phyloP scores from a whole-genome alignment of 2,329 filamentous ascomycete genomes.

The Dactylellina haptotyla region DNA sequence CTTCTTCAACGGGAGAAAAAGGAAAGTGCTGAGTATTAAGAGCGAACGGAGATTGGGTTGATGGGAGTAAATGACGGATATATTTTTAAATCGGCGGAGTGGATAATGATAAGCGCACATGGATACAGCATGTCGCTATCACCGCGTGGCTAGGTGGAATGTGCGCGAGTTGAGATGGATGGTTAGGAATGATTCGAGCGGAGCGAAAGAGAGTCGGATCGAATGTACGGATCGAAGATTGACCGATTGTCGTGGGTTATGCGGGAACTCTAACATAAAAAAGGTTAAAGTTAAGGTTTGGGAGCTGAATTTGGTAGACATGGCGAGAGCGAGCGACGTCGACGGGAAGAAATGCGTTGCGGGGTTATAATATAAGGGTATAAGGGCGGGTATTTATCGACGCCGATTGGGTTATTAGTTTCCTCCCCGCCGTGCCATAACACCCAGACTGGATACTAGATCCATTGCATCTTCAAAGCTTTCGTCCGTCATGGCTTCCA shows the following conservation, averaged over 20 bases:
- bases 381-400: not conserved
- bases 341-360: conserved; percentile 18
- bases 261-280: conserved; percentile 44
- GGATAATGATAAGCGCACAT: too few relatives aligned
- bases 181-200: too few relatives aligned
- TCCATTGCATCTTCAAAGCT: conserved; percentile 93
- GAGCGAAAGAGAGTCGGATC: too few relatives aligned
- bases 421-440: conserved; percentile 45
- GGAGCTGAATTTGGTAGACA: conserved; percentile 4
- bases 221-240: too few relatives aligned
- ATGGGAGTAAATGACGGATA: too few relatives aligned
- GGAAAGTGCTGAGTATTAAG: conserved; percentile 13
- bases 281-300: conserved; percentile 43
- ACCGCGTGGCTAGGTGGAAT: too few relatives aligned
- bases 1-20: not conserved
- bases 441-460: conserved; percentile 57
- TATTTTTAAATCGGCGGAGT: too few relatives aligned
- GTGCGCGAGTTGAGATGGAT: too few relatives aligned
- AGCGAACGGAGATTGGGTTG: too few relatives aligned
- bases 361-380: conserved; percentile 6
- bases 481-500: conserved; percentile 86
- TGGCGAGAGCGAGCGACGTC: conserved; percentile 17
- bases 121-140: too few relatives aligned
- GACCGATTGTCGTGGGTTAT: too few relatives aligned
- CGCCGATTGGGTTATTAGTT: conserved; percentile 9